Evolutionary conservation across 345 rosid genomes (phyloP), one percentile per base, ranked within the genome.

Genomic region (Moricandia arvensis): DNA sequence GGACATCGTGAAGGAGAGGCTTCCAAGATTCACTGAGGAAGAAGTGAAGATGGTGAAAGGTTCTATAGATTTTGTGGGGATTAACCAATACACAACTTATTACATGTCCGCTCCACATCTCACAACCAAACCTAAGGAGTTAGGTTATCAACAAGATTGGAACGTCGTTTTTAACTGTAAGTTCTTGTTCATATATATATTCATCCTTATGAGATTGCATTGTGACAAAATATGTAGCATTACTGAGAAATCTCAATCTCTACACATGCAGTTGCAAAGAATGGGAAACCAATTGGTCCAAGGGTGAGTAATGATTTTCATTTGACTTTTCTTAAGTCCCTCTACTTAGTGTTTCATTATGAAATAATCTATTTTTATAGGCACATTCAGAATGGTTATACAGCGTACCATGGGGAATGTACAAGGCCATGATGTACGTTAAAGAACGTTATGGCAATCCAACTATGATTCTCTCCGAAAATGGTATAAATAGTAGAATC

Each of bases 351-450:
- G 51, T 38, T 6, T 38, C 30, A 45, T 21, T 33, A 54, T 21
- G 37, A 72, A 54, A 0, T 33, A 63, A 57, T 15, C 17, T n/a
- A 71, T 66, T 59, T 11, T 85, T 11, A n/a, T 86, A 95, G 97
- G 99, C 88, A 18, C 16, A 95, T 69, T 95, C 98, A 8, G 60
- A 79, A 47, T 95, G 98, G 98, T 88, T 95, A 51, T 95, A 95
- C 76, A 83, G 88, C 68, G 99, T 95, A 31, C 99, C 99, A 41
- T 92, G 99, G 97, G 98, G 99, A 1, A 70, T 95, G 87, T 92
- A 90, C 86, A 95, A 95, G 85, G 81, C 94, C 33, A 62, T 92
- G 73, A 92, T 85, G 83, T 92, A 95, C 75, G 83, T 95, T 21
- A 95, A 95, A 81, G 98, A 90, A 79, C 86, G 16, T 5, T 95